Base-by-base conservation (phyloP, 179 eudicot species). In the Spergularia azorica region DNA sequence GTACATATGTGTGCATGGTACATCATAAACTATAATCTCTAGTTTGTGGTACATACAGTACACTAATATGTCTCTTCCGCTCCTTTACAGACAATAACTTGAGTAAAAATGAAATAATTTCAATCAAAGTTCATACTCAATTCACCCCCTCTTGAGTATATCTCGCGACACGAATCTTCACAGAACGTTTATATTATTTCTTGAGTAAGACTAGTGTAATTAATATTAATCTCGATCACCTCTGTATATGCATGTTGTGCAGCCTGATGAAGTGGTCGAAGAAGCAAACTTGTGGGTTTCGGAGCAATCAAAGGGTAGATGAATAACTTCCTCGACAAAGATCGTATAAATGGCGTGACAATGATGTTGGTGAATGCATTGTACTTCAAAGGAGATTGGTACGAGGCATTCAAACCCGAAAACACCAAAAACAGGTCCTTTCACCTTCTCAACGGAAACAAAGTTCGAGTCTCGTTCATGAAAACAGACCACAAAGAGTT, bases 351-450 rank as follows among this genome's bases (percentile, higher is more conserved):
- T 0, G 51, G 58, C 75, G 39, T 32, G 26, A 41, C 5, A 38
- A 11, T 71, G 50, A 9, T 71, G 11, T 17, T 71, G 20, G 63
- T 36, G 3, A 71, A 57, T 41, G 64, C 75, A 55, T 41, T 71
- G 38, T 58, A 71, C 6, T 71, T 71, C 75, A 57, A 71, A 57
- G 75, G 63, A 16, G n/a, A 43, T 57, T 71, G 75, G 75, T 0
- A 57, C 4, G 0, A 39, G 14, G 6, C 63, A 15, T 71, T 71
- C n/a, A 1, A 39, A 6, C 46, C 63, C 9, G 11, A 38, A 39
- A 1, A 4, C 64, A 57, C 75, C 4, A 9, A 11, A 11, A 15
- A 38, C 10, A 6, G 4, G 4, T 15, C 16, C 26, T 71, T 71
- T 39, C 9, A 39, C 63, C 75, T 71, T 17, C 64, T 56, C 50